Evolutionary conservation across 2,329 filamentous ascomycete species (phyloP).

Genomic region (Diplodia sapinea): DNA sequence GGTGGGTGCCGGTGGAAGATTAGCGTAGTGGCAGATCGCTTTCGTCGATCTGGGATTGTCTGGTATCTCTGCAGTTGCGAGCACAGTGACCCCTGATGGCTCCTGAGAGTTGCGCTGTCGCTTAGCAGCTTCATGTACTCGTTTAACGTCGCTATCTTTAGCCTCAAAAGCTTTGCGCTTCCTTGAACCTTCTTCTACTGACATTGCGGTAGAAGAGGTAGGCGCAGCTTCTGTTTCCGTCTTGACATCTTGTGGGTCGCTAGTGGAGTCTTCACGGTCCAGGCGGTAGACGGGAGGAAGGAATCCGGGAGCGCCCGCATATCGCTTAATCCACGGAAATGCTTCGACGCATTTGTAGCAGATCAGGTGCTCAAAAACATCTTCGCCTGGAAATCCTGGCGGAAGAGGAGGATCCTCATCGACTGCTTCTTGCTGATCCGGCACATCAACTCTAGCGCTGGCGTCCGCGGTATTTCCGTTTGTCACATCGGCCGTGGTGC

Average conservation of each 20-base stretch:
- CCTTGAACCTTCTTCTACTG: slow-evolving; percentile 36
- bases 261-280: slow-evolving; percentile 34
- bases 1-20: slow-evolving; percentile 51
- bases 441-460: slow-evolving; percentile 47
- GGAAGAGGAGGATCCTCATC: slow-evolving; percentile 70
- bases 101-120: slow-evolving; percentile 31
- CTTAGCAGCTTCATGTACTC: slow-evolving; percentile 14
- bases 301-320: slow-evolving; percentile 81
- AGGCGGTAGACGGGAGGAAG: slow-evolving; percentile 70
- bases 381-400: slow-evolving; percentile 84
- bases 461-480: slow-evolving; percentile 42
- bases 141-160: background rate
- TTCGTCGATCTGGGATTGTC: slow-evolving; percentile 45
- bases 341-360: slow-evolving; percentile 93
- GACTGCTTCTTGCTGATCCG: slow-evolving; percentile 57
- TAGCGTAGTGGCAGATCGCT: slow-evolving; percentile 39
- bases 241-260: background rate
- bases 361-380: slow-evolving; percentile 86
- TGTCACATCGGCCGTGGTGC: background rate
- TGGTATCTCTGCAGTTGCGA: slow-evolving; percentile 33
- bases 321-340: slow-evolving; percentile 89
- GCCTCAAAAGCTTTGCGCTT: slow-evolving; percentile 56
- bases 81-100: slow-evolving; percentile 30
- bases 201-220: background rate
- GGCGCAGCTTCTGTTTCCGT: background rate